Evolutionary conservation across 352 stramenopile species (phyloP).

Genomic region (Pseudoperonospora humuli): DNA sequence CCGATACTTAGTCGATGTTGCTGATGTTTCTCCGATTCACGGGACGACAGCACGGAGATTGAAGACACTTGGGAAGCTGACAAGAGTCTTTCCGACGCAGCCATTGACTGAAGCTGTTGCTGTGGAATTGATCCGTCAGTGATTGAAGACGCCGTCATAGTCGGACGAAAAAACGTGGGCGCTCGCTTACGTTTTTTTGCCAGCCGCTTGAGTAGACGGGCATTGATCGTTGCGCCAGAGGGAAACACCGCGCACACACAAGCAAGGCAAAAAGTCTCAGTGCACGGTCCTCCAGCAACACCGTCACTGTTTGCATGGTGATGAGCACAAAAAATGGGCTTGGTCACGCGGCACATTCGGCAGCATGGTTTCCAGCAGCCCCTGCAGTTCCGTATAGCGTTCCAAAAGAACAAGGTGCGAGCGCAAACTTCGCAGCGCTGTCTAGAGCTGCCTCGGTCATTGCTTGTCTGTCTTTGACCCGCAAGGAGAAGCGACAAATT

Average conservation of each 20-base stretch:
- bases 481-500: conserved; percentile 55
- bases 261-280: conserved; percentile 65
- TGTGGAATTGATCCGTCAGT: conserved; percentile 21
- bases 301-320: conserved; percentile 28
- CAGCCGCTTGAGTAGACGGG: conserved; percentile 49
- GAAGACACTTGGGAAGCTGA: conserved; percentile 36
- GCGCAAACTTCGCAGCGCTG: conserved; percentile 51
- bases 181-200: conserved; percentile 52
- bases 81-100: conserved; percentile 14
- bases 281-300: conserved; percentile 35
- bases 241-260: conserved; percentile 67
- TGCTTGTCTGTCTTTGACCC: conserved; percentile 10
- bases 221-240: conserved; percentile 54
- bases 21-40: conserved; percentile 64
- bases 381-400: conserved; percentile 43
- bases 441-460: conserved; percentile 4
- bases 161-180: conserved; percentile 23
- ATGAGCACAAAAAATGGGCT: conserved; percentile 72
- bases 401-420: conserved; percentile 56
- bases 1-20: conserved; percentile 52
- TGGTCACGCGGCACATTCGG: conserved; percentile 51
- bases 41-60: conserved; percentile 61
- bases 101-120: conserved; percentile 1
- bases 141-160: conserved; percentile 30
- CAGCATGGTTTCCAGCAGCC: conserved; percentile 64